Evolutionary conservation across 1,284 basidiomycete genomes (phyloP).

Genomic region (Cryptococcus amylolentus): DNA sequence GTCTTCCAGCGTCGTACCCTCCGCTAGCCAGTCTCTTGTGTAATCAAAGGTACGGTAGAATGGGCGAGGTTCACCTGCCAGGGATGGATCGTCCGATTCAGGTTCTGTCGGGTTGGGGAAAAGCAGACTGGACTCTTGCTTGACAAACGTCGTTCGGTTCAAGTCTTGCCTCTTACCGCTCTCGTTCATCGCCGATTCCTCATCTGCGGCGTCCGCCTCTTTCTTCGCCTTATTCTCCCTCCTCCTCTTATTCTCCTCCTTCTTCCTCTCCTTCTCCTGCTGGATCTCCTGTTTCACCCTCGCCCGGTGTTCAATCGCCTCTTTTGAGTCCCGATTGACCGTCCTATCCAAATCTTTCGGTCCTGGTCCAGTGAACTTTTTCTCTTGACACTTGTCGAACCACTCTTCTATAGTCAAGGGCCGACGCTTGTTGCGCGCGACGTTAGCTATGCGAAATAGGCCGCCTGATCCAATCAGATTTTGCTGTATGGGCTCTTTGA

Average conservation of each 20-base stretch:
- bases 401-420: conserved; percentile 79
- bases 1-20: conserved; percentile 63
- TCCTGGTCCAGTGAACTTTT: conserved; percentile 34
- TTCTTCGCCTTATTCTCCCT: conserved; percentile 51
- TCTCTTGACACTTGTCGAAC: conserved; percentile 66
- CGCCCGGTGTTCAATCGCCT: conserved; percentile 29
- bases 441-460: conserved; percentile 83
- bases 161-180: neutral
- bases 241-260: conserved; percentile 47
- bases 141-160: too few relatives aligned
- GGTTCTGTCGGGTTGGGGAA: too few relatives aligned
- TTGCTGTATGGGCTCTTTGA: conserved; percentile 85
- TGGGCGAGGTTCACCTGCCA: too few relatives aligned
- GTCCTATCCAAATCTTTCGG: conserved; percentile 36
- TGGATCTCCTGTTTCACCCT: conserved; percentile 16
- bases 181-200: conserved; percentile 17
- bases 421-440: conserved; percentile 70
- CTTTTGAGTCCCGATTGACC: conserved; percentile 35
- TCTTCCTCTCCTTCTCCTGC: conserved; percentile 22
- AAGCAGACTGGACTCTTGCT: too few relatives aligned
- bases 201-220: conserved; percentile 56
- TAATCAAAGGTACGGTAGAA: conserved; percentile 58
- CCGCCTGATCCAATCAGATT: conserved; percentile 80
- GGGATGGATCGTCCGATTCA: too few relatives aligned
- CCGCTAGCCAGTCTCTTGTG: conserved; percentile 70